Conservation (phyloP, 2,329 filamentous ascomycete genomes). For the Simplicillium aogashimaense region DNA sequence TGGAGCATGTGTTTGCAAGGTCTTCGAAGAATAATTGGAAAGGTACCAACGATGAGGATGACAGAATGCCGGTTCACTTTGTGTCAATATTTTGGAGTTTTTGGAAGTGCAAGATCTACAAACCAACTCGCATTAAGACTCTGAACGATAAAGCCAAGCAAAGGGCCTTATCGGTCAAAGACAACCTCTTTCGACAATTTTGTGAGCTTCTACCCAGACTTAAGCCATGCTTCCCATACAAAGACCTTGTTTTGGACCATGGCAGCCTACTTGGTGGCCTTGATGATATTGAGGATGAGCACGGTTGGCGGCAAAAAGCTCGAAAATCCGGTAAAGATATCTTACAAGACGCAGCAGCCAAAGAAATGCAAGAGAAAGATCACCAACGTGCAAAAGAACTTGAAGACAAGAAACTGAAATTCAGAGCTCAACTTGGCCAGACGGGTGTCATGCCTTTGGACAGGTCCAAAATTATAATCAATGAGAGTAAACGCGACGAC, state of each 20-base stretch:
- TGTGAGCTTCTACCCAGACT: too few relatives aligned
- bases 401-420: conserved; percentile 37
- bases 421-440: conserved; percentile 34
- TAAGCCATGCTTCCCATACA: too few relatives aligned
- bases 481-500: conserved; percentile 51
- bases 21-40: too few relatives aligned
- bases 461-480: conserved; percentile 50
- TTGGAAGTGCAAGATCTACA: too few relatives aligned
- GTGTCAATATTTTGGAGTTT: too few relatives aligned
- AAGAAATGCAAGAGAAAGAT: conserved; percentile 46
- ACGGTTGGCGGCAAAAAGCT: conserved; percentile 6
- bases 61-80: too few relatives aligned
- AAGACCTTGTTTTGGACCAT: too few relatives aligned
- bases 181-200: too few relatives aligned
- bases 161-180: neutral
- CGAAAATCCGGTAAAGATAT: conserved; percentile 17
- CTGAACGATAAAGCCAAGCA: neutral
- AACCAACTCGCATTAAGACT: too few relatives aligned
- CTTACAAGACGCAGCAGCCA: conserved; percentile 25
- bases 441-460: conserved; percentile 32
- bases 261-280: too few relatives aligned
- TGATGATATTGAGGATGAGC: neutral
- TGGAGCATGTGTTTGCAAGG: neutral
- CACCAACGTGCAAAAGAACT: conserved; percentile 42
- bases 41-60: too few relatives aligned